Percentiles rank a stretch among this genome's conserved stretches.
These are phyloP conservation scores for Eurotiales sp. DNA, from an alignment of 2,329 filamentous ascomycete species.

Conservation along the genomic window DNA sequence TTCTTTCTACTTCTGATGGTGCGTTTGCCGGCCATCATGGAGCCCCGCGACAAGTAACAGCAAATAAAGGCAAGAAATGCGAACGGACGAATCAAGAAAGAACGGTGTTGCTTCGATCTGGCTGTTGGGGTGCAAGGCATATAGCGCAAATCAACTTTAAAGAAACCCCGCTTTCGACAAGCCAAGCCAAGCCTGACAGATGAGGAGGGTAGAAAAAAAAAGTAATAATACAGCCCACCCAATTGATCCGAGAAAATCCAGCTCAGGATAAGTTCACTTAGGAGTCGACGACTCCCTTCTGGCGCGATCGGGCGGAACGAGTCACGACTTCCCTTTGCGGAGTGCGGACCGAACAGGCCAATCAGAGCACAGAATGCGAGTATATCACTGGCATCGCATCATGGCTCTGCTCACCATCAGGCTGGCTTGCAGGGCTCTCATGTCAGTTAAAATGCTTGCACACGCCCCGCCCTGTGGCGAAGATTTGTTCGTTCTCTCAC, in stretches of 20 bases:
- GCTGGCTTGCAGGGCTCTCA: not conserved
- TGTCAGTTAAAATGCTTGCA: constrained; percentile 3
- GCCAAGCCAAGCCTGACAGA: too few relatives aligned
- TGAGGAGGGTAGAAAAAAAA: too few relatives aligned
- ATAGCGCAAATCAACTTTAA: too few relatives aligned
- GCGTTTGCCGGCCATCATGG: not conserved
- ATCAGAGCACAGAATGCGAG: too few relatives aligned
- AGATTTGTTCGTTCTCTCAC: not conserved
- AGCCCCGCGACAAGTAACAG: not conserved
- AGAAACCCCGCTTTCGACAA: too few relatives aligned
- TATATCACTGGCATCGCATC: not conserved
- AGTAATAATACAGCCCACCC: too few relatives aligned
- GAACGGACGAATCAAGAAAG: constrained; percentile 7
- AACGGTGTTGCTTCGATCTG: too few relatives aligned
- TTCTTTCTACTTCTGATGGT: constrained; percentile 6
- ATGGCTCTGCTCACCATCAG: not conserved
- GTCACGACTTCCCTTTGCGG: constrained; percentile 5
- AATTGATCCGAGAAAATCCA: too few relatives aligned
- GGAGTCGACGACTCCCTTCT: too few relatives aligned
- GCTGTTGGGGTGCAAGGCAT: too few relatives aligned
- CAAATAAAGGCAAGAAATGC: not conserved
- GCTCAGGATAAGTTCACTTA: too few relatives aligned
- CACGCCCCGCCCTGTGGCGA: not conserved
- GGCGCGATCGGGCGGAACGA: too few relatives aligned
- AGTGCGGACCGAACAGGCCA: constrained; percentile 3